A percentile compares a stretch with the other conserved stretches of the same genome.
phyloP scores from a whole-genome alignment of 495 filamentous ascomycete genomes.

The Neurospora sp. region DNA sequence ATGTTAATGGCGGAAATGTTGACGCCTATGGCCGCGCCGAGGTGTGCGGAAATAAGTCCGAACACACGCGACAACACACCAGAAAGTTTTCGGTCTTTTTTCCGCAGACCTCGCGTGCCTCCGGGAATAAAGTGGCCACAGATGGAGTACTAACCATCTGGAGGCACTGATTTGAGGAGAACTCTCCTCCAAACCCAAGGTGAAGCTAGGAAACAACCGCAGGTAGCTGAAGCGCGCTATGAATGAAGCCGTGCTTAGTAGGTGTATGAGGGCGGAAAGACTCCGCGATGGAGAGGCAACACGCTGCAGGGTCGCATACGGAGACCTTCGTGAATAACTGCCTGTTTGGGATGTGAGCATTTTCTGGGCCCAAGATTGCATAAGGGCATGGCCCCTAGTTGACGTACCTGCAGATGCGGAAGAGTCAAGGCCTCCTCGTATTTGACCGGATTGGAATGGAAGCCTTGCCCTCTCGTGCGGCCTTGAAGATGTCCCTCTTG shows the following conservation, averaged over 20 bases:
- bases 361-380: background rate
- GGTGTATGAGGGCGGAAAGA: conserved; percentile 60
- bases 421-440: conserved; percentile 28
- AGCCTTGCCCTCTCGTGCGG: conserved; percentile 15
- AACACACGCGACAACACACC: too few species aligned
- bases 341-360: conserved; percentile 1
- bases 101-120: conserved; percentile 6
- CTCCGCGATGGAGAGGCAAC: conserved; percentile 59
- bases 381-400: background rate
- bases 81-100: too few species aligned
- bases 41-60: too few species aligned
- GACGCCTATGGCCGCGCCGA: conserved; percentile 32
- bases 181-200: conserved; percentile 70
- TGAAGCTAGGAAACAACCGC: conserved; percentile 39
- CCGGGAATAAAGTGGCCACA: conserved; percentile 36
- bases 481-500: conserved; percentile 41
- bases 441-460: conserved; percentile 20
- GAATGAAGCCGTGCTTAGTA: conserved; percentile 60
- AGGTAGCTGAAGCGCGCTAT: conserved; percentile 55
- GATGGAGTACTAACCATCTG: conserved; percentile 31
- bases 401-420: conserved; percentile 28
- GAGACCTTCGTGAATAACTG: conserved; percentile 39
- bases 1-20: conserved; percentile 21
- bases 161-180: conserved; percentile 34
- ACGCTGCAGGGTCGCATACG: conserved; percentile 52